Conservation (phyloP, 106 monocot species). For the Apostasia ramifera region DNA sequence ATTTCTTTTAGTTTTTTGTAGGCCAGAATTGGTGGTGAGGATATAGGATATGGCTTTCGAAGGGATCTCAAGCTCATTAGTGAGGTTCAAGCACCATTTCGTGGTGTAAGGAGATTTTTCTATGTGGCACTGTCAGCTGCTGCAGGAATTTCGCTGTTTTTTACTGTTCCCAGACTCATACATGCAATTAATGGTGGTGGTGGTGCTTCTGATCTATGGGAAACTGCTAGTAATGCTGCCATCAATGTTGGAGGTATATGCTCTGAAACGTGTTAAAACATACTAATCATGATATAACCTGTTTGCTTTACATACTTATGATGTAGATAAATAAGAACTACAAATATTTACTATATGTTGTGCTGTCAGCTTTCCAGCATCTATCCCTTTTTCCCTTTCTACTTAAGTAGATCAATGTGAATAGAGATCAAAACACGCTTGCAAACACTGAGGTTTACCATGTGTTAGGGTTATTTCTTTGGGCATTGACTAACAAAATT, state of each 20-base stretch:
- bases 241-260: conserved; percentile 92
- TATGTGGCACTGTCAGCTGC: conserved; percentile 85
- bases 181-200: conserved; percentile 78
- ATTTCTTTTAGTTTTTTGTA: conserved; percentile 19
- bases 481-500: no score
- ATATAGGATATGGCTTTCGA: conserved; percentile 89
- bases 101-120: conserved; percentile 96
- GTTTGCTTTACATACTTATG: no score
- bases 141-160: conserved; percentile 87
- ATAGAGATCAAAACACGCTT: no score
- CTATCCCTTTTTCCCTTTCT: no score
- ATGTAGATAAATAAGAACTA: no score
- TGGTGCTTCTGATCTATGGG: conserved; percentile 72
- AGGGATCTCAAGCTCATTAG: conserved; percentile 98
- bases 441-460: no score
- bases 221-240: conserved; percentile 71
- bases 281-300: no score
- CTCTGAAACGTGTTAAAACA: no score
- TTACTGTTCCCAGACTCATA: conserved; percentile 84
- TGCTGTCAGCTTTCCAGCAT: no score
- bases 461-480: no score
- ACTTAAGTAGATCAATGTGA: no score
- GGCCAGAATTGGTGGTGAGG: conserved; percentile 85
- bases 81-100: conserved; percentile 99
- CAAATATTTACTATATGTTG: no score